Evolutionary conservation across 306 rosid species (phyloP), one percentile per base, ranked within the genome.

Genomic region (Corylus avellana): DNA sequence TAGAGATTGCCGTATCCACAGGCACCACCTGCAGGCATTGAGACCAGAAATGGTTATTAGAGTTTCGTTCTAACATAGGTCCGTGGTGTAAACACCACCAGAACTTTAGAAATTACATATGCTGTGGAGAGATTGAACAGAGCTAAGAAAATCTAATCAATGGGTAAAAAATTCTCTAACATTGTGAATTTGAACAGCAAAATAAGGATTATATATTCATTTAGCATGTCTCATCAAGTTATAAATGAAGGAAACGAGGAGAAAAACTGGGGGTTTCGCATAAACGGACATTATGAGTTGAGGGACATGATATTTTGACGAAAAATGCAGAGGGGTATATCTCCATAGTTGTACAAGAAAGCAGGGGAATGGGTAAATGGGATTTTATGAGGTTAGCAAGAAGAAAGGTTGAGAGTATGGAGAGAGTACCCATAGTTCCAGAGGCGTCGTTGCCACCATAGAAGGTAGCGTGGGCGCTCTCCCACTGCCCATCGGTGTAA

Each of bases 361-460:
- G 6, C 56, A 42, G 22, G 71, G 71, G 9, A 37, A 1, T 14
- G 50, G 6, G 4, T 3, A 20, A 0, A 58, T 3, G 2, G 12
- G 12, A 12, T 7, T 9, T 9, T 3, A 9, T 58, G 12, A n/a
- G 18, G 48, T 17, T 7, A 7, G 20, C 20, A 20, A 37, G 12
- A 49, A 1, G 49, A 8, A 59, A 64, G 20, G 18, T 11, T 20
- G 37, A 14, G 0, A 29, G 61, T 47, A 1, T 20, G 18, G 7
- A 22, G 11, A 16, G 0, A 42, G 54, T 84, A 94, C 98, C 99
- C 99, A 95, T 95, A 63, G 99, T 93, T 76, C 98, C 98, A 14
- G 99, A 95, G 39, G 98, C 98, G 80, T 95, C 98, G 57, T 91
- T 91, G 79, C 98, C 98, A 78, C 98, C 98, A 13, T 95, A 95